A percentile compares a stretch with the other conserved stretches of the same genome.
These are phyloP conservation scores for Fremontodendron californicum DNA, from an alignment of 345 rosid species.

Conservation along the genomic window DNA sequence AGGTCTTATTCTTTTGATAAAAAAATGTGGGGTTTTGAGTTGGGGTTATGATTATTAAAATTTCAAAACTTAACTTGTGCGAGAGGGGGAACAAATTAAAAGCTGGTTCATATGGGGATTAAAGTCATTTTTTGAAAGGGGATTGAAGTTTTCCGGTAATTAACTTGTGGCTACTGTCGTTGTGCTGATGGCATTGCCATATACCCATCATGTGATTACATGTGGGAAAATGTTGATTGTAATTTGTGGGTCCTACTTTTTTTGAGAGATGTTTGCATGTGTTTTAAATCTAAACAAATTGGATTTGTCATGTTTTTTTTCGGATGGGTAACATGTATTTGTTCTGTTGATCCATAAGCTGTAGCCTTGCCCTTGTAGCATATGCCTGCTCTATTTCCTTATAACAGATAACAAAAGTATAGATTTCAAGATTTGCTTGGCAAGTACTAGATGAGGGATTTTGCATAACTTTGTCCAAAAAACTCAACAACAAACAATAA, in stretches of 20 bases:
- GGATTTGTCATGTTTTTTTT: constrained; percentile 4
- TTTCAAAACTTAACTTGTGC: constrained; percentile 35
- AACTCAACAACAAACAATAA: neutral
- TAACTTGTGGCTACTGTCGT: neutral
- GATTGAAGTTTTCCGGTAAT: constrained; percentile 13
- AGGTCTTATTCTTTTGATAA: neutral
- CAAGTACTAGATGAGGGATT: neutral
- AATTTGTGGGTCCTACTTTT: constrained; percentile 23
- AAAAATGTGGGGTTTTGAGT: constrained; percentile 20
- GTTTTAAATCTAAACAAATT: constrained; percentile 33
- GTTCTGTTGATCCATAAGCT: constrained; percentile 20
- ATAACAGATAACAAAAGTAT: neutral
- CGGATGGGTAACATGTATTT: constrained; percentile 33
- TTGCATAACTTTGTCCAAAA: neutral
- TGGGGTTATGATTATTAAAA: constrained; percentile 24
- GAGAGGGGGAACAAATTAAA: constrained; percentile 36
- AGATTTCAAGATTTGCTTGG: neutral
- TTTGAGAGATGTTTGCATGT: constrained; percentile 37
- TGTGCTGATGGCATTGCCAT: constrained; percentile 34
- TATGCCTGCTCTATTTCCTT: too few species aligned
- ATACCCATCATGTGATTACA: constrained; percentile 62
- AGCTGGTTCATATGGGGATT: constrained; percentile 17
- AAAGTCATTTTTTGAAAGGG: constrained; percentile 13
- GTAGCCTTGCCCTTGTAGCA: too few species aligned
- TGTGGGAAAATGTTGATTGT: constrained; percentile 32